phyloP scores from a whole-genome alignment of 129 eudicot genomes.

The Sambucus nigra region DNA sequence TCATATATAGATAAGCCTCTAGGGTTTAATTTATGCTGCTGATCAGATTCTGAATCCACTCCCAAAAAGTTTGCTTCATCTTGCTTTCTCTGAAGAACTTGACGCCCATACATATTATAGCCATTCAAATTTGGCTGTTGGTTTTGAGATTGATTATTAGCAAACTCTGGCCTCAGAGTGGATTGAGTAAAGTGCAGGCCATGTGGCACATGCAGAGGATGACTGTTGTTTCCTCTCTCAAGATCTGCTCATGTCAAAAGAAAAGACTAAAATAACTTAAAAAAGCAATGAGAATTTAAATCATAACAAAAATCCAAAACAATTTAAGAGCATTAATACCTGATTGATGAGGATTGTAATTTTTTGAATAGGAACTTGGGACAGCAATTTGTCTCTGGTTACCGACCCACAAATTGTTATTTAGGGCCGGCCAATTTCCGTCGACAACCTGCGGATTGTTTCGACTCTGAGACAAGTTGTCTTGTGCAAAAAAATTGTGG shows the following conservation, averaged over 20 bases:
- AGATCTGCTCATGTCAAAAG: constrained; percentile 31
- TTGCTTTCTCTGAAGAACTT: constrained; percentile 43
- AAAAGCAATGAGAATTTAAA: constrained; percentile 3
- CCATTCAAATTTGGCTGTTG: constrained; percentile 61
- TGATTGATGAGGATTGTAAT: constrained; percentile 45
- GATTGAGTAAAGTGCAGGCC: constrained; percentile 44
- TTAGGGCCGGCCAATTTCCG: constrained; percentile 54
- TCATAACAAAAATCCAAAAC: neutral
- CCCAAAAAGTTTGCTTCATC: constrained; percentile 64
- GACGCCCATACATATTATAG: constrained; percentile 42
- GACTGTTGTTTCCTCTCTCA: constrained; percentile 52
- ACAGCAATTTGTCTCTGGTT: constrained; percentile 47
- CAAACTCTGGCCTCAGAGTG: constrained; percentile 46
- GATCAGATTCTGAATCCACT: constrained; percentile 58
- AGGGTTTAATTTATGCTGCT: constrained; percentile 28
- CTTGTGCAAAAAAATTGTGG: constrained; percentile 93
- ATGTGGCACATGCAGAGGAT: constrained; percentile 42
- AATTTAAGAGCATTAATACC: constrained; percentile 30
- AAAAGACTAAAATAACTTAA: neutral
- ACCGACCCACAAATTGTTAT: constrained; percentile 59
- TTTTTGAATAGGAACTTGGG: constrained; percentile 38
- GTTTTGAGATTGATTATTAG: constrained; percentile 33
- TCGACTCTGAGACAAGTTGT: constrained; percentile 49
- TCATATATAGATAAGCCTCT: constrained; percentile 51
- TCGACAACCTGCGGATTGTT: constrained; percentile 47